phyloP scores from a whole-genome alignment of 176 grass and related monocot genomes.

The Hordeum vulgare region DNA sequence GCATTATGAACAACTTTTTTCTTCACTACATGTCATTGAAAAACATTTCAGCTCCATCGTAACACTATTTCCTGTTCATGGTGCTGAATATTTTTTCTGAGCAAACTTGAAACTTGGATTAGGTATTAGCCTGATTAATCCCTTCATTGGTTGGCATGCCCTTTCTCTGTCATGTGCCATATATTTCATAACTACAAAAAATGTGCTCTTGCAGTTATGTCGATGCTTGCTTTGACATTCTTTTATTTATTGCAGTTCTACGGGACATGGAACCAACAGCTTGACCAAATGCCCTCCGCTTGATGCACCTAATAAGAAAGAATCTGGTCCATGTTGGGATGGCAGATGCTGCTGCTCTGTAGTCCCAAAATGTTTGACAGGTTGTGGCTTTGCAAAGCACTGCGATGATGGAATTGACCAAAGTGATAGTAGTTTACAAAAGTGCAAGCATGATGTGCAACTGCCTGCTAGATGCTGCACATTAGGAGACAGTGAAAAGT shows the following conservation, averaged over 20 bases:
- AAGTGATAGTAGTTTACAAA: conserved; percentile 24
- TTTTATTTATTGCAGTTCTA: conserved; percentile 42
- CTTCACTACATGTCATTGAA: not conserved
- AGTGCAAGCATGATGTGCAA: conserved; percentile 12
- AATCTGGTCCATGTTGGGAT: conserved; percentile 21
- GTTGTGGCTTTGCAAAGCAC: conserved; percentile 30
- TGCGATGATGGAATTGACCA: conserved; percentile 30
- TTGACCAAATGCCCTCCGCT: conserved; percentile 15
- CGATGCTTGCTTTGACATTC: conserved; percentile 13
- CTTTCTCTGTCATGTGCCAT: not conserved
- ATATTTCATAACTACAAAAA: conserved; percentile 7
- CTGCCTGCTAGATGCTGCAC: conserved; percentile 32
- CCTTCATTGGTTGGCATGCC: not conserved
- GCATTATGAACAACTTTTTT: not conserved
- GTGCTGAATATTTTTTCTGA: not conserved
- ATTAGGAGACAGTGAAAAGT: conserved; percentile 36
- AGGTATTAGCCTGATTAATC: not conserved
- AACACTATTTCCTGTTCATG: not conserved
- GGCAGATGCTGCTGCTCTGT: conserved; percentile 42
- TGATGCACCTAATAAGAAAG: conserved; percentile 42
- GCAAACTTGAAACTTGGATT: not conserved
- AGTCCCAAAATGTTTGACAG: conserved; percentile 34
- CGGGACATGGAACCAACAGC: conserved; percentile 29
- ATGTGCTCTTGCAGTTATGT: conserved; percentile 10
- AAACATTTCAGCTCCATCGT: not conserved